Conservation (phyloP, 1,139 yeast species). For the Yamadazyma atlantica region DNA sequence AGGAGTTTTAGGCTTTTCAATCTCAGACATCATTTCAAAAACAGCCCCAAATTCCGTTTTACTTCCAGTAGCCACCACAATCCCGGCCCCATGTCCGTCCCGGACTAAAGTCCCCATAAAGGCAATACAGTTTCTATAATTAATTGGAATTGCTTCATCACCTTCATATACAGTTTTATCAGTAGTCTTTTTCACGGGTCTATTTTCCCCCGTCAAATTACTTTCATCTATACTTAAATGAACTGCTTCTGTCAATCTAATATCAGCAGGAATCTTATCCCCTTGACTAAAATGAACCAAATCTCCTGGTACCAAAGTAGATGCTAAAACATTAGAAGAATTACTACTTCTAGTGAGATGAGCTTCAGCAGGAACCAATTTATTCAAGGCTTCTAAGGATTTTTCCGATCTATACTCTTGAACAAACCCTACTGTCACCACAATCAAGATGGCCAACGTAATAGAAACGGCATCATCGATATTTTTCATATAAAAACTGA, state of each 20-base stretch:
- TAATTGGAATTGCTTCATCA: conserved; percentile 43
- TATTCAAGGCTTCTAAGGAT: conserved; percentile 85
- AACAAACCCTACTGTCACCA: conserved; percentile 92
- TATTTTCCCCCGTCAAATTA: conserved; percentile 90
- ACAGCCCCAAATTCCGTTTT: conserved; percentile 88
- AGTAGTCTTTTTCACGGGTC: conserved; percentile 68
- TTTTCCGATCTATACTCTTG: conserved; percentile 95
- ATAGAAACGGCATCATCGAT: conserved; percentile 90
- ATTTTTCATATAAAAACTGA: conserved; percentile 88
- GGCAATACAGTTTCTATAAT: conserved; percentile 74
- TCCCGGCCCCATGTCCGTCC: conserved; percentile 90
- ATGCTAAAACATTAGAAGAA: conserved; percentile 77
- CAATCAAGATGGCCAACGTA: conserved; percentile 83
- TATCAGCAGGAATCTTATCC: conserved; percentile 93
- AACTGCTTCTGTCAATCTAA: conserved; percentile 73
- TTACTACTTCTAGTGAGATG: conserved; percentile 80
- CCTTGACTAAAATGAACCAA: conserved; percentile 86
- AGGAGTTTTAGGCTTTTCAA: conserved; percentile 96
- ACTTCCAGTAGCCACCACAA: conserved; percentile 87
- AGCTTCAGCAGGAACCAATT: conserved; percentile 91
- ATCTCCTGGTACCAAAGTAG: conserved; percentile 91
- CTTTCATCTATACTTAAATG: conserved; percentile 87
- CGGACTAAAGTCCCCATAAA: conserved; percentile 96
- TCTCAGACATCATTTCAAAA: conserved; percentile 89
- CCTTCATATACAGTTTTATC: conserved; percentile 28